phyloP scores from a whole-genome alignment of 371 early-diverging fungal genomes.

The Nematocida sp. region DNA sequence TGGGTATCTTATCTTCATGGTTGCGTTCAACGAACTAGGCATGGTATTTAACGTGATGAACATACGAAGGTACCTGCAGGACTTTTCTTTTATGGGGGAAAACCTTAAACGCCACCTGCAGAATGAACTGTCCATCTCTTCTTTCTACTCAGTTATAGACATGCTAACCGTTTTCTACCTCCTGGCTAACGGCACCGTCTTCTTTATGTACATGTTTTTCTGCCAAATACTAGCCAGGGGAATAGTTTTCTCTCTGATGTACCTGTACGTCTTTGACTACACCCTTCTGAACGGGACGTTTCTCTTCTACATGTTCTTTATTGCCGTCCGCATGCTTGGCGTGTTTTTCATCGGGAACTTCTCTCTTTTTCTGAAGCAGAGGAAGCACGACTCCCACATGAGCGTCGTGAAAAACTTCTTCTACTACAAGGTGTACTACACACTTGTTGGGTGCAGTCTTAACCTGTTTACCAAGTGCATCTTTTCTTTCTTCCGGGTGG shows the following conservation, averaged over 20 bases:
- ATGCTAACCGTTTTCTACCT: background rate
- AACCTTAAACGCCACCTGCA: too few species aligned
- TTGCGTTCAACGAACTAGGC: too few species aligned
- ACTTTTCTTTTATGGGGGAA: too few species aligned
- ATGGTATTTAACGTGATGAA: too few species aligned
- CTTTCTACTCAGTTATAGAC: too few species aligned
- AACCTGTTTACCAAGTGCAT: background rate
- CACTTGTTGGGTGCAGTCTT: slow-evolving; percentile 9
- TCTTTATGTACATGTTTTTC: slow-evolving; percentile 18
- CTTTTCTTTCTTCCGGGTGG: background rate
- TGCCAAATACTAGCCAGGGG: background rate
- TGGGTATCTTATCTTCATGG: too few species aligned
- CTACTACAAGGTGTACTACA: slow-evolving; percentile 13
- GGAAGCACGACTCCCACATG: background rate
- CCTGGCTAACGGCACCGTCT: background rate
- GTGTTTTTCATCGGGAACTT: too few species aligned
- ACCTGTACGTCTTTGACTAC: background rate
- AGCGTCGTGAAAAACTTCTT: background rate
- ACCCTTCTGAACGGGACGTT: background rate
- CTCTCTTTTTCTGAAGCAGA: too few species aligned
- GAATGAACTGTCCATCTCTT: too few species aligned
- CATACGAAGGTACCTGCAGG: too few species aligned
- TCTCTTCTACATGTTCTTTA: background rate
- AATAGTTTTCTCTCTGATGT: background rate
- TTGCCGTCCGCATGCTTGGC: background rate